Evolutionary conservation across 2,329 filamentous ascomycete genomes (phyloP).

Genomic region (Colletotrichum gigasporum): DNA sequence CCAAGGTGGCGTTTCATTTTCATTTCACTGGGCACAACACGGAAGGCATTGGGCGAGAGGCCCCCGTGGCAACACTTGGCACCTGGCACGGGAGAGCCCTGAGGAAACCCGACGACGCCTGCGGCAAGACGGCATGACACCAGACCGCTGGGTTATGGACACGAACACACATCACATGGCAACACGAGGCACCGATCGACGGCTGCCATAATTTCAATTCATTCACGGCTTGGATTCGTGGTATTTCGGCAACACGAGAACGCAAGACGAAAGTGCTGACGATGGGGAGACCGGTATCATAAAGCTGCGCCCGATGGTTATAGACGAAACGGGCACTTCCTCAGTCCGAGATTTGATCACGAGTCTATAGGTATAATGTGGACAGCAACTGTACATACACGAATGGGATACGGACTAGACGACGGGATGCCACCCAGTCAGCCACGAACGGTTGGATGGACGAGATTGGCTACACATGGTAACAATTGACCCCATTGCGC

Average conservation of each 20-base stretch:
- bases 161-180: constrained; percentile 15
- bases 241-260: neutral
- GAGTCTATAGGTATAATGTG: constrained; percentile 4
- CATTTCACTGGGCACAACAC: constrained; percentile 11
- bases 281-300: neutral
- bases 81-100: neutral
- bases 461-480: constrained; percentile 14
- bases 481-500: neutral
- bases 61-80: neutral
- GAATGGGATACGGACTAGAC: neutral
- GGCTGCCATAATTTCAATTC: constrained; percentile 17
- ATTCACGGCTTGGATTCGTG: neutral
- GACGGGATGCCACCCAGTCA: neutral
- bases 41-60: constrained; percentile 16
- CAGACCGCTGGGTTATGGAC: neutral
- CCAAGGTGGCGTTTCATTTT: constrained; percentile 35
- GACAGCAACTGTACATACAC: constrained; percentile 25
- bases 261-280: neutral
- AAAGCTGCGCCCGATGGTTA: neutral
- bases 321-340: neutral
- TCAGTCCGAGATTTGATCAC: neutral
- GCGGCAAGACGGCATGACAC: constrained; percentile 4
- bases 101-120: neutral
- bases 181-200: neutral
- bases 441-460: neutral